Conservation (phyloP, 2,329 filamentous ascomycete genomes). For the Ophiocordyceps unilateralis region DNA sequence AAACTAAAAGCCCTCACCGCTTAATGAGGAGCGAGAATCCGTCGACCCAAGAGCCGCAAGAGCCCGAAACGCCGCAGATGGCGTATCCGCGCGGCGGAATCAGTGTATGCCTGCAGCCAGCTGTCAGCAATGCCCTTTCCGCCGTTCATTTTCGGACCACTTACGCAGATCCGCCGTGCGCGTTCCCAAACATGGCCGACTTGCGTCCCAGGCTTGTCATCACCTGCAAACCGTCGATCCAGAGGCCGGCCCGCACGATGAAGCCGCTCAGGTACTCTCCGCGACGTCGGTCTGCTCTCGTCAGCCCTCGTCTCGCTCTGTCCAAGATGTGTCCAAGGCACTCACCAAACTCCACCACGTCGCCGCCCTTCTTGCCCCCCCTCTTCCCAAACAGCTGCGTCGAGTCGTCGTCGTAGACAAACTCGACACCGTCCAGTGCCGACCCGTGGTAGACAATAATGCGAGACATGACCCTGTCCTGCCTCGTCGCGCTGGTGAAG, state of each 20-base stretch:
- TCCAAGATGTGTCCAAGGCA: slow-evolving; percentile 1
- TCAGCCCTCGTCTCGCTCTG: slow-evolving; percentile 1
- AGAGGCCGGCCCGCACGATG: slow-evolving; percentile 58
- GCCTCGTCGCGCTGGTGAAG: slow-evolving; percentile 49
- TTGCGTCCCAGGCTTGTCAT: slow-evolving; percentile 77
- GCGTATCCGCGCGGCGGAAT: slow-evolving; percentile 80
- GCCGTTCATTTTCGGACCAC: not conserved
- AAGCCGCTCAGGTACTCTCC: slow-evolving; percentile 85
- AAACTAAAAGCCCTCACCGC: slow-evolving; percentile 7
- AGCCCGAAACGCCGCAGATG: slow-evolving; percentile 75
- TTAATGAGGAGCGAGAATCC: slow-evolving; percentile 62
- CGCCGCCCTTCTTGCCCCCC: slow-evolving; percentile 51
- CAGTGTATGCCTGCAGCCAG: slow-evolving; percentile 55
- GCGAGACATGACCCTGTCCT: slow-evolving; percentile 56
- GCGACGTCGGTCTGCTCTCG: slow-evolving; percentile 55
- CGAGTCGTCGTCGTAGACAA: slow-evolving; percentile 76
- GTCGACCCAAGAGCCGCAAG: slow-evolving; percentile 66
- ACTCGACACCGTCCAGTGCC: slow-evolving; percentile 74
- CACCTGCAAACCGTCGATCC: slow-evolving; percentile 80
- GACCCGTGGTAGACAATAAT: slow-evolving; percentile 63
- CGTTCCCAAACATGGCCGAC: slow-evolving; percentile 72
- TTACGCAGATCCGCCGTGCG: slow-evolving; percentile 64
- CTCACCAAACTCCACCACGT: slow-evolving; percentile 63
- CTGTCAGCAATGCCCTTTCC: not conserved
- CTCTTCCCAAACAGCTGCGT: slow-evolving; percentile 75